Conservation (phyloP, 2,329 filamentous ascomycete species). For the Paracorniculantispora psalliotae region DNA sequence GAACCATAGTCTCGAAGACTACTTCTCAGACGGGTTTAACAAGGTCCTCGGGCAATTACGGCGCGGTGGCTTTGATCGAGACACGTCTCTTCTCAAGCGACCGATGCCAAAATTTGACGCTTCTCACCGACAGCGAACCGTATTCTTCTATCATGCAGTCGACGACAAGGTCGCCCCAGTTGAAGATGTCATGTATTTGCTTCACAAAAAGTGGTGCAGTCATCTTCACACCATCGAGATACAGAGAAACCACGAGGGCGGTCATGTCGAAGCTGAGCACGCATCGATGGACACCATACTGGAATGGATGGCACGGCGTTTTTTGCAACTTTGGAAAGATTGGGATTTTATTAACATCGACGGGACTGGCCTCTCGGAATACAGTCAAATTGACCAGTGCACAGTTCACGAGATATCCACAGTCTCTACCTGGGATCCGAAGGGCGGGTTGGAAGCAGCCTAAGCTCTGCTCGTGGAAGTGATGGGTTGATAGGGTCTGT, state of each 20-base stretch:
- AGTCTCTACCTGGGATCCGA: too few relatives aligned
- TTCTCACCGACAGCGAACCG: background rate
- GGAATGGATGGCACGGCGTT: background rate
- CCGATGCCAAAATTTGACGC: background rate
- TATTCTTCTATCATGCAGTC: background rate
- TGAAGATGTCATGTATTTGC: background rate
- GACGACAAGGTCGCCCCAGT: background rate
- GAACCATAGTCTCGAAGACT: background rate
- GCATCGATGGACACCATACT: background rate
- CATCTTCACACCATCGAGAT: background rate
- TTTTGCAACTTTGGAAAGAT: too few relatives aligned
- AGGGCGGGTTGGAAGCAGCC: too few relatives aligned
- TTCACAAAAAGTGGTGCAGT: background rate
- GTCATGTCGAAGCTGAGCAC: background rate
- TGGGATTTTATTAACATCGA: background rate
- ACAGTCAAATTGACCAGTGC: too few relatives aligned
- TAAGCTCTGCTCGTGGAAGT: too few relatives aligned
- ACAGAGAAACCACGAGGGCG: background rate
- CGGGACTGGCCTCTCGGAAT: background rate
- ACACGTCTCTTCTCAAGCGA: background rate
- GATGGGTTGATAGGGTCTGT: too few relatives aligned
- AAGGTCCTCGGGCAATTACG: background rate
- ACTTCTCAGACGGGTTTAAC: slow-evolving; percentile 1
- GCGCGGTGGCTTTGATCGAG: background rate
- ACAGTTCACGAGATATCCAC: too few relatives aligned